Evolutionary conservation across 2,329 filamentous ascomycete genomes (phyloP).

Genomic region (Alternaria longipes): DNA sequence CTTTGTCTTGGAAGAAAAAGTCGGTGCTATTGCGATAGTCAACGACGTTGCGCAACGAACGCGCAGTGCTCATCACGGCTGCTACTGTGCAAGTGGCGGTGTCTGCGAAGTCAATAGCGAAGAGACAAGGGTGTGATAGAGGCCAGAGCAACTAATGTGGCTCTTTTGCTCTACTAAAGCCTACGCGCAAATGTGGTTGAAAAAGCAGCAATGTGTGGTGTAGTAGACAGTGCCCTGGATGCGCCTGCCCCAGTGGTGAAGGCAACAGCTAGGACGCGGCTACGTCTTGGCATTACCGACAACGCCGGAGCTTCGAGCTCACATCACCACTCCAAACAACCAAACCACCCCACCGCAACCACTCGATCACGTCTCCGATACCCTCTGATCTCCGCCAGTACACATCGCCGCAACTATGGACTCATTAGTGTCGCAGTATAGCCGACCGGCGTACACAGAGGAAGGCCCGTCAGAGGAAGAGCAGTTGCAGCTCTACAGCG

Average conservation of each 20-base stretch:
- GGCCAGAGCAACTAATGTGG: not conserved
- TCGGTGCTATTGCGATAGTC: not conserved
- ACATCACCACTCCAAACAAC: conserved; percentile 31
- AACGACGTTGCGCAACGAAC: not conserved
- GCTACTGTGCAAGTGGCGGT: not conserved
- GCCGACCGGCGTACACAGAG: conserved; percentile 76
- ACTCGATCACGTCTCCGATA: conserved; percentile 14
- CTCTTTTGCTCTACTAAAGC: no score
- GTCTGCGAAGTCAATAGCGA: not conserved
- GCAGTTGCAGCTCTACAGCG: conserved; percentile 73
- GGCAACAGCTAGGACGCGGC: conserved; percentile 23
- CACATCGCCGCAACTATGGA: conserved; percentile 70
- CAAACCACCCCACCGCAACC: conserved; percentile 24
- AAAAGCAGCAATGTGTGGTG: not conserved
- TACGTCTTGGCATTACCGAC: conserved; percentile 23
- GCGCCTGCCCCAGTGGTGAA: conserved; percentile 3
- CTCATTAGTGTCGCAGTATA: conserved; percentile 90
- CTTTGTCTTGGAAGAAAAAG: not conserved
- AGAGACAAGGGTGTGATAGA: not conserved
- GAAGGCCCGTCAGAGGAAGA: conserved; percentile 78
- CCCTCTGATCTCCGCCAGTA: conserved; percentile 11
- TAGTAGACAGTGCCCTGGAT: not conserved
- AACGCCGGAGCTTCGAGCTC: conserved; percentile 23
- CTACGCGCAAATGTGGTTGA: not conserved
- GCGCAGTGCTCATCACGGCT: not conserved